Evolutionary conservation across 441 rosid species (phyloP), one percentile per base, ranked within the genome.

Genomic region (Mallotus repandus): DNA sequence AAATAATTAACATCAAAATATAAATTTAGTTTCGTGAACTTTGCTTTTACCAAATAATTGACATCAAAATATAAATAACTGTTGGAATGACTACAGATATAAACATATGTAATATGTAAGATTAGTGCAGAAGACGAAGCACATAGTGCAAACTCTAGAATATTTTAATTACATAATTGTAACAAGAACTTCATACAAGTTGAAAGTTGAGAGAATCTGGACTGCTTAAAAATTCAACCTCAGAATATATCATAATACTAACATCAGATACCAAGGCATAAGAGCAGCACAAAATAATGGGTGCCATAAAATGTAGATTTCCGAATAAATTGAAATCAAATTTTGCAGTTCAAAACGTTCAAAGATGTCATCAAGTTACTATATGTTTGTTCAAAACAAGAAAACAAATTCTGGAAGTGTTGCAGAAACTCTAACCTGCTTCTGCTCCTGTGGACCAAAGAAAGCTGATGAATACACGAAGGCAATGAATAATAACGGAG

Each of bases 401-500:
- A 35, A 69, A 77, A 15, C 29, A 69, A 56, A 18, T 35, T 68
- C n/a, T 50, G 32, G 19, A 72, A 45, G 60, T 46, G 25, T 41
- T 32, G 16, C 12, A 69, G 29, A 74, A 57, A 22, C 29, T 49
- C 78, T 66, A 57, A 84, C 86, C 92, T 86, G 82, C 78, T 81
- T 66, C 78, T 79, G 82, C 50, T 78, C 88, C 8, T 52, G 69
- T 57, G 83, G 73, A 63, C 75, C 74, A 19, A 83, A 72, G 48
- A 83, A 56, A 5, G 73, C 41, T 25, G 80, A 70, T 11, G 82
- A 68, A 38, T 70, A 74, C 19, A 84, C 45, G 67, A 87, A 46
- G 19, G 76, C 82, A 68, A 83, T n/a, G 62, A 87, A 43, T 16
- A 87, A 46, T 52, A 83, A 74, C 54, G 83, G 81, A 69, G 77